Evolutionary conservation across 306 rosid genomes (phyloP).

Genomic region (Begonia peltatifolia): DNA sequence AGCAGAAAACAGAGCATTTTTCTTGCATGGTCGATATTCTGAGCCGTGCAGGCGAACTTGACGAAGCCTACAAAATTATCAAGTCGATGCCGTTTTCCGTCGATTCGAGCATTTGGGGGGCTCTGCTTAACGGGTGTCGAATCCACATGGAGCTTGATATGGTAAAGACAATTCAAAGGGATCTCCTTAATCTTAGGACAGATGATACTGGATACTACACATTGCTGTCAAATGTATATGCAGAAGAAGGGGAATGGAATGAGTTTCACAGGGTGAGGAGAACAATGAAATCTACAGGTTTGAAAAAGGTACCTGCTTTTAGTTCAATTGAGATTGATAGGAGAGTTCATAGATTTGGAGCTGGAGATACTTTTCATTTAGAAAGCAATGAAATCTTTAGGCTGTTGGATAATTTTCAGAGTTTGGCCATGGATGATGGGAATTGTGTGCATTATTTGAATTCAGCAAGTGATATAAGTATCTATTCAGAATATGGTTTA

Average conservation of each 20-base stretch:
- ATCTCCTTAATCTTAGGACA: conserved; percentile 32
- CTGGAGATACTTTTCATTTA: conserved; percentile 45
- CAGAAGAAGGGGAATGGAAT: conserved; percentile 76
- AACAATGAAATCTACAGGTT: conserved; percentile 52
- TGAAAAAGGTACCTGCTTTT: conserved; percentile 75
- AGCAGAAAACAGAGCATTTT: conserved; percentile 54
- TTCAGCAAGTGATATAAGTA: conserved; percentile 9
- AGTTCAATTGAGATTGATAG: conserved; percentile 63
- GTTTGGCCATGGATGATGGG: conserved; percentile 29
- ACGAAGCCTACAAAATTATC: conserved; percentile 50
- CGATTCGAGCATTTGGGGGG: conserved; percentile 76
- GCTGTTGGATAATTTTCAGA: conserved; percentile 29
- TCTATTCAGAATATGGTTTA: neutral
- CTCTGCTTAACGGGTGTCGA: conserved; percentile 80
- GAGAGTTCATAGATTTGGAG: conserved; percentile 54
- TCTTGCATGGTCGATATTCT: conserved; percentile 68
- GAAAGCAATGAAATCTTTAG: conserved; percentile 29
- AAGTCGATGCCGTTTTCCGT: conserved; percentile 34
- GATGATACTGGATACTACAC: conserved; percentile 82
- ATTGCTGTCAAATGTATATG: conserved; percentile 70
- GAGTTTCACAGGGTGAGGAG: conserved; percentile 67
- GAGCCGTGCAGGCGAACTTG: conserved; percentile 73
- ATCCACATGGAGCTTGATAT: conserved; percentile 62
- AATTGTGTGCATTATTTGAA: neutral
- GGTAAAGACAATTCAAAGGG: conserved; percentile 31